Evolutionary conservation across 352 stramenopile genomes (phyloP).

Genomic region (Globisporangium alternatum): DNA sequence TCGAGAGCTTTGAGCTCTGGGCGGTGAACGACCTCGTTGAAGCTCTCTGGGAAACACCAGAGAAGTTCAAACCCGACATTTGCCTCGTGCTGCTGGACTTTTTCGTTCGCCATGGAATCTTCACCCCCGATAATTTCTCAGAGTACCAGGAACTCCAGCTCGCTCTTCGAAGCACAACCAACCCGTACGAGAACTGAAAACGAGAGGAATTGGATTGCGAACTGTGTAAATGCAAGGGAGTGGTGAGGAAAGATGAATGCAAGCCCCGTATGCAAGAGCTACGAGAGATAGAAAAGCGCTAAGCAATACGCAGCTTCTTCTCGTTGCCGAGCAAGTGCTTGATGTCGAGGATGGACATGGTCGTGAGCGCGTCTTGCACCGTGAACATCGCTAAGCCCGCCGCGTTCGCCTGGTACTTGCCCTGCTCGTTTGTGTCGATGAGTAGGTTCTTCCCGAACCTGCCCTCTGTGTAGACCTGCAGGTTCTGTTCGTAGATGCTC

Average conservation of each 20-base stretch:
- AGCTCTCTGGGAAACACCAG: slow-evolving; percentile 38
- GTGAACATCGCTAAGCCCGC: slow-evolving; percentile 21
- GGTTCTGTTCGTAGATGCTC: slow-evolving; percentile 4
- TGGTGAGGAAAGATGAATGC: not conserved
- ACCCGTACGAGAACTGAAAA: slow-evolving; percentile 21
- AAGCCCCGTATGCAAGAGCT: not conserved
- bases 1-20: slow-evolving; percentile 62
- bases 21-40: slow-evolving; percentile 32
- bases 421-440: slow-evolving; percentile 23
- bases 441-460: slow-evolving; percentile 23
- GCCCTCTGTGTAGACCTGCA: slow-evolving; percentile 1
- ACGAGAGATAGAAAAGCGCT: not conserved
- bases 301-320: slow-evolving; percentile 18
- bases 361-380: slow-evolving; percentile 24
- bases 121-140: slow-evolving; percentile 53
- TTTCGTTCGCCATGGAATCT: slow-evolving; percentile 51
- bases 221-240: not conserved
- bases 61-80: slow-evolving; percentile 72
- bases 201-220: not conserved
- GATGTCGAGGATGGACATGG: slow-evolving; percentile 33
- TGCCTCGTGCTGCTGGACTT: slow-evolving; percentile 69
- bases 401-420: slow-evolving; percentile 15
- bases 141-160: slow-evolving; percentile 45
- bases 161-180: slow-evolving; percentile 24
- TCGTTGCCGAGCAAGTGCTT: slow-evolving; percentile 28